Conservation (phyloP, 495 filamentous ascomycete species). For the Sphaerosporella brunnea region DNA sequence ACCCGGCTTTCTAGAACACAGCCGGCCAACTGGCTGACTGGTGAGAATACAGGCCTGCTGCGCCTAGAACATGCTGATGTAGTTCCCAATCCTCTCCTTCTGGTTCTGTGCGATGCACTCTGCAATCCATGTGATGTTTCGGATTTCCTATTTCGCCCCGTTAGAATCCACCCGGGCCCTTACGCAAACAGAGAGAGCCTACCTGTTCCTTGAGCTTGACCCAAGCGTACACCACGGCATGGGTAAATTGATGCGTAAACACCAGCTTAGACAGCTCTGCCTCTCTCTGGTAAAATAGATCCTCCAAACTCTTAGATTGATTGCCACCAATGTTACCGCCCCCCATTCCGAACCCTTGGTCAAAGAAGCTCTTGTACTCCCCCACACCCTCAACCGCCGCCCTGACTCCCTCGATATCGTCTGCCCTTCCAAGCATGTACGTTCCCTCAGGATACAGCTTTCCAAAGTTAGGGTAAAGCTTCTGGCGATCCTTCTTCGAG, state of each 20-base stretch:
- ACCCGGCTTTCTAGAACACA: too few species aligned
- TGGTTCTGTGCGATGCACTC: slow-evolving; percentile 99
- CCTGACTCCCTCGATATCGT: slow-evolving; percentile 83
- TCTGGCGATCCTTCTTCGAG: slow-evolving; percentile 80
- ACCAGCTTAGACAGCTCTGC: slow-evolving; percentile 92
- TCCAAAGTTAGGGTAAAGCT: slow-evolving; percentile 87
- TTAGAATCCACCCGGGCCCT: too few species aligned
- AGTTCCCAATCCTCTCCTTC: slow-evolving; percentile 96
- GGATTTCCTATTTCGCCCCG: slow-evolving; percentile 73
- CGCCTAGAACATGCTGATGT: slow-evolving; percentile 84
- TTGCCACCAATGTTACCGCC: slow-evolving; percentile 45
- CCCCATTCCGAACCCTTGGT: slow-evolving; percentile 50
- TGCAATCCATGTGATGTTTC: slow-evolving; percentile 98
- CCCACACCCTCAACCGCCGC: slow-evolving; percentile 77
- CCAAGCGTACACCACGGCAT: slow-evolving; percentile 91
- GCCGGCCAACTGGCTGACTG: too few species aligned
- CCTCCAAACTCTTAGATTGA: slow-evolving; percentile 82
- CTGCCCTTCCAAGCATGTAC: slow-evolving; percentile 82
- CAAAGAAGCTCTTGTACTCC: slow-evolving; percentile 91
- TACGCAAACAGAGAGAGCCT: slow-evolving; percentile 25
- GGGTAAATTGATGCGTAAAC: slow-evolving; percentile 93
- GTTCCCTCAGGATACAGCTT: slow-evolving; percentile 84
- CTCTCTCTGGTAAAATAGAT: slow-evolving; percentile 97
- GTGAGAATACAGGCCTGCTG: too few species aligned
- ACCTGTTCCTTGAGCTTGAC: slow-evolving; percentile 96